Base-by-base conservation (phyloP, 2,329 filamentous ascomycete genomes). In the Arthrobotrys conoides region DNA sequence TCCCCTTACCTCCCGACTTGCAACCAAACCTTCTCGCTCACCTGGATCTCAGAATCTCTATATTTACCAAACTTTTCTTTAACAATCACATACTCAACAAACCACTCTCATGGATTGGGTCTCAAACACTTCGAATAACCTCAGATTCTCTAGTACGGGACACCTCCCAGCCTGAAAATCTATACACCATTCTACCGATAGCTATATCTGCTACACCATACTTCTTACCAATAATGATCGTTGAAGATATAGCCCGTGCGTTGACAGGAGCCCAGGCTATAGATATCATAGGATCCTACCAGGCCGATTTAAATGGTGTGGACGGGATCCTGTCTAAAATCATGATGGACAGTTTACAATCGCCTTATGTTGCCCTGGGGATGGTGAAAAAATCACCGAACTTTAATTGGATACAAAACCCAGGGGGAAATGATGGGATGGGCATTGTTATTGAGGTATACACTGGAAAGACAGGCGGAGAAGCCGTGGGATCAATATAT, bases 181-280 rank as follows among this genome's bases (percentile, higher is more conserved):
- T 36, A 38, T 57, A 57, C 22, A 64, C 55, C 9, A 64, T 71
- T 12, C 55, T 71, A n/a, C 68, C 68, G 1, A 16, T 64, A 16
- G 38, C 53, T 20, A 38, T 71, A 8, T 18, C n/a, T 24, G 27
- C 24, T 9, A 61, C 24, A 41, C 55, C 68, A 14, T 41, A 51
- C 14, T 55, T 71, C 22, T 14, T 71, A 27, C 68, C 68, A 20
- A 55, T 71, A 20, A 1, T 57, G 4, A 27, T 57, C 1, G 30
- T 38, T 1, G 53, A 57, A 12, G 30, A 57, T 38, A 36, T 57
- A 57, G 3, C 33, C 30, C 3, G 14, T 1, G n/a, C 53, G 5
- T 30, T 53, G 36, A 33, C 14, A 3, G 6, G 12, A 53, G 12
- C 12, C 9, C 36, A 38, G 10, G 2, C 2, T 5, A 38, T 38